Base-by-base conservation (phyloP, 169 alveolate genomes). In the Fabrea salina region DNA sequence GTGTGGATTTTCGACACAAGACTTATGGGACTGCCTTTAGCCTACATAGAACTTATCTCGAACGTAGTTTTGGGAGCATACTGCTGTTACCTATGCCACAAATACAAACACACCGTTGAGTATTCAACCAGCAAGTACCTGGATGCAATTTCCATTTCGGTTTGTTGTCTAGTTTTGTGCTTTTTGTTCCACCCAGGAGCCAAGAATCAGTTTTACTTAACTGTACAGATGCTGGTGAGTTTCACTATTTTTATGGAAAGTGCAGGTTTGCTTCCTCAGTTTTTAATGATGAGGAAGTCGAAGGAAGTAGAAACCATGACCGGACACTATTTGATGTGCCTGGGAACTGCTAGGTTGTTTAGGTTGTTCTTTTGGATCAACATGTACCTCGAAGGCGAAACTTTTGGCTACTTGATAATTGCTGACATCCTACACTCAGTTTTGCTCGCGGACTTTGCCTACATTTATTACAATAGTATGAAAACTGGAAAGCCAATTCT, bases 191-290 rank as follows among this genome's bases (percentile, higher is more conserved):
- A 92, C 75, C 96, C 96, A 32, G 93, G 95, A 2, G 58, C 51
- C 35, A 82, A 79, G 43, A 71, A 68, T 7, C 76, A 75, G 22
- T 70, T 64, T 49, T 90, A 83, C 80, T 71, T 89, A 75, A 51
- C 94, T 2, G 85, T 76, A 30, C 92, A 90, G 75, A 82, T 90
- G 79, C 86, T 92, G 35, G 95, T 92, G 11, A 86, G 95, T 1
- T 88, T 92, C 64, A 82, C 95, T 2, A 92, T 92, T 44, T 92
- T 82, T 82, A 35, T 86, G 11, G 96, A 92, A 77, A 89, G 94
- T 0, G 71, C 80, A 16, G 96, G 90, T 13, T 67, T 89, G 16
- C 33, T 92, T 4, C 96, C 96, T 22, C 94, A 92, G 80, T 82
- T 92, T 40, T 74, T 67, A 53, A 79, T 86, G 13, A 84, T 92